These are phyloP conservation scores for Nematodospora valgi DNA, from an alignment of 805 yeast species.

Conservation along the genomic window DNA sequence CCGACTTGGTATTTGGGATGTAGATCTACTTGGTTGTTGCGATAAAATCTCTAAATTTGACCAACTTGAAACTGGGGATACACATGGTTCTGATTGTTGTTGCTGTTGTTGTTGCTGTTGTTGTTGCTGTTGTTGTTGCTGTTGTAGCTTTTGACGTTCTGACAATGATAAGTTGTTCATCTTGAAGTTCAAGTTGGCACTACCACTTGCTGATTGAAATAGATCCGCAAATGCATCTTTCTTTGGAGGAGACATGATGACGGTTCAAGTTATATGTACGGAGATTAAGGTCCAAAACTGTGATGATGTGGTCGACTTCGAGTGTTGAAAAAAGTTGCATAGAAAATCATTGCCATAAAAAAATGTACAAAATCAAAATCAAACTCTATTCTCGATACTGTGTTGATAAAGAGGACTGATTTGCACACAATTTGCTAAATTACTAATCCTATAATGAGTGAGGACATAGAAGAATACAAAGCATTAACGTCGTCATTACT, in stretches of 20 bases:
- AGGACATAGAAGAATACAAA: slow-evolving; percentile 29
- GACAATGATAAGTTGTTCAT: slow-evolving; percentile 11
- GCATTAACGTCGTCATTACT: slow-evolving; percentile 36
- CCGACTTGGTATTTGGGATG: background rate
- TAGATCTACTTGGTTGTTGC: slow-evolving; percentile 1
- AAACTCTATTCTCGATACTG: no score
- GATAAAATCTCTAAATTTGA: slow-evolving; percentile 35
- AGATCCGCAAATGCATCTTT: slow-evolving; percentile 45
- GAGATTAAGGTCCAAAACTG: no score
- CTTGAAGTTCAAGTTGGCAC: slow-evolving; percentile 8
- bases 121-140: slow-evolving; percentile 4
- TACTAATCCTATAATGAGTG: no score
- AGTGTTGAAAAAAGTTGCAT: no score
- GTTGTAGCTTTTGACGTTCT: slow-evolving; percentile 27
- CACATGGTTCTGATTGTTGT: slow-evolving; percentile 32
- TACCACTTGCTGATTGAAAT: slow-evolving; percentile 28
- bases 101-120: slow-evolving; percentile 4
- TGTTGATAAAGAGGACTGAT: no score
- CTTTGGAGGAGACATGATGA: slow-evolving; percentile 38
- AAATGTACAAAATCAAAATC: no score
- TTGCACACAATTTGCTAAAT: no score
- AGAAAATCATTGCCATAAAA: no score
- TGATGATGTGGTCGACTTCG: no score
- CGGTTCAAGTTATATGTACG: background rate
- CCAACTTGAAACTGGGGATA: slow-evolving; percentile 21